A percentile compares a stretch with the other conserved stretches of the same genome.
phyloP scores from a whole-genome alignment of 352 stramenopile species.

The Phytophthora brassicae region DNA sequence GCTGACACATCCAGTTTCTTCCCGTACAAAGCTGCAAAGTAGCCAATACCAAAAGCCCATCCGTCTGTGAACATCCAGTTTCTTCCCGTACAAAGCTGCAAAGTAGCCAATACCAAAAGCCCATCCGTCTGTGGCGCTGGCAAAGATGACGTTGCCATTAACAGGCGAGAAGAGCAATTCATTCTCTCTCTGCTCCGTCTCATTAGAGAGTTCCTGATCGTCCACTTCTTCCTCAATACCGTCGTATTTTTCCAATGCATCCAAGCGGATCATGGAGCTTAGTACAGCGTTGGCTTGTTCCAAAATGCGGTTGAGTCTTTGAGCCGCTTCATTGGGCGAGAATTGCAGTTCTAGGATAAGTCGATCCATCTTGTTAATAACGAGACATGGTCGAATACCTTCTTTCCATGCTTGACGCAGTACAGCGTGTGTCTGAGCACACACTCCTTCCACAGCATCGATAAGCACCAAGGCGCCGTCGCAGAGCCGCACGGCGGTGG shows the following conservation, averaged over 20 bases:
- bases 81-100: conserved; percentile 72
- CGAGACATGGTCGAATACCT: conserved; percentile 92
- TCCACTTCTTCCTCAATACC: conserved; percentile 9
- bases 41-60: conserved; percentile 91
- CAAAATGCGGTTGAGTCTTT: conserved; percentile 91
- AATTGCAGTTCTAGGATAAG: conserved; percentile 94
- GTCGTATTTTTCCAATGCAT: conserved; percentile 77
- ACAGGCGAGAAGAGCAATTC: conserved; percentile 84
- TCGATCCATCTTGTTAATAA: conserved; percentile 98
- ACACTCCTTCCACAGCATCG: conserved; percentile 96
- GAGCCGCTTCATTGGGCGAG: conserved; percentile 90
- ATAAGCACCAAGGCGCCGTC: conserved; percentile 95
- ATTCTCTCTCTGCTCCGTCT: conserved; percentile 67
- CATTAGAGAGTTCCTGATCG: conserved; percentile 63
- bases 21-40: conserved; percentile 73
- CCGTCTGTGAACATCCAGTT: conserved; percentile 81
- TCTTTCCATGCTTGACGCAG: conserved; percentile 94
- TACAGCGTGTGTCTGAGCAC: conserved; percentile 90
- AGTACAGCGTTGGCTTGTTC: conserved; percentile 89
- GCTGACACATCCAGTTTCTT: conserved; percentile 72
- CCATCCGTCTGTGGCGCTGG: conserved; percentile 91
- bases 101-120: conserved; percentile 90
- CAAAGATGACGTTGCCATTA: conserved; percentile 94
- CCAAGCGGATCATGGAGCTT: conserved; percentile 79
- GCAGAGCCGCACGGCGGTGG: conserved; percentile 94